A percentile compares a stretch with the other conserved stretches of the same genome.
Evolutionary conservation across 257 asterid genomes (phyloP).

Genomic region (Solanum chmielewskii): DNA sequence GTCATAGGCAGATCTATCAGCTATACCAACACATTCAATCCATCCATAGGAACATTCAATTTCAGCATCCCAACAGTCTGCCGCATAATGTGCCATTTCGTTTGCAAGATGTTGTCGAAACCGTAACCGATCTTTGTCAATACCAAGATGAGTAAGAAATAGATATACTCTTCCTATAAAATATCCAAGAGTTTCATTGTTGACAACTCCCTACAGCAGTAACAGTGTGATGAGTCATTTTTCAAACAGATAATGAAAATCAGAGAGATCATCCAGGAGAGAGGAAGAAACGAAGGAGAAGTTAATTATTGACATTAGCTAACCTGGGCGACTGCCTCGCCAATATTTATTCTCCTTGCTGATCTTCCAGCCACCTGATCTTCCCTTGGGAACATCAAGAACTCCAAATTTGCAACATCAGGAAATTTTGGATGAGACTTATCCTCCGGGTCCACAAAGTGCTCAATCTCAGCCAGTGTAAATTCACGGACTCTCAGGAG

Average conservation of each 20-base stretch:
- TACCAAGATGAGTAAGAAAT: conserved; percentile 63
- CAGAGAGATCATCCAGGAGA: not conserved
- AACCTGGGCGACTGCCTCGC: conserved; percentile 55
- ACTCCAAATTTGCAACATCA: conserved; percentile 49
- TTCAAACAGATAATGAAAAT: not conserved
- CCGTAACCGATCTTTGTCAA: conserved; percentile 62
- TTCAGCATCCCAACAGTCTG: conserved; percentile 49
- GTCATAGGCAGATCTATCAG: conserved; percentile 38
- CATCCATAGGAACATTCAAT: conserved; percentile 70
- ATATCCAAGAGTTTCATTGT: conserved; percentile 31
- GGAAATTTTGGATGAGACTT: conserved; percentile 64
- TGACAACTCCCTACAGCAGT: conserved; percentile 21
- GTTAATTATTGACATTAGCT: not conserved
- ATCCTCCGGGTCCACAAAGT: conserved; percentile 60
- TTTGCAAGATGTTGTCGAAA: conserved; percentile 41
- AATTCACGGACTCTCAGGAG: conserved; percentile 63
- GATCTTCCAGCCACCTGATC: conserved; percentile 53
- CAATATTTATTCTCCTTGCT: conserved; percentile 39
- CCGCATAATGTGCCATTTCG: conserved; percentile 39
- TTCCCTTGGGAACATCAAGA: conserved; percentile 61
- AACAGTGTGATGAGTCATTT: not conserved
- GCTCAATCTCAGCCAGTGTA: conserved; percentile 69
- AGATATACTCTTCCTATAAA: conserved; percentile 54
- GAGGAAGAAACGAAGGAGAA: not conserved
- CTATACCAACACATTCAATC: conserved; percentile 39